Evolutionary conservation across 192 early-diverging fungal genomes (phyloP).

Genomic region (Coemansia sp.): DNA sequence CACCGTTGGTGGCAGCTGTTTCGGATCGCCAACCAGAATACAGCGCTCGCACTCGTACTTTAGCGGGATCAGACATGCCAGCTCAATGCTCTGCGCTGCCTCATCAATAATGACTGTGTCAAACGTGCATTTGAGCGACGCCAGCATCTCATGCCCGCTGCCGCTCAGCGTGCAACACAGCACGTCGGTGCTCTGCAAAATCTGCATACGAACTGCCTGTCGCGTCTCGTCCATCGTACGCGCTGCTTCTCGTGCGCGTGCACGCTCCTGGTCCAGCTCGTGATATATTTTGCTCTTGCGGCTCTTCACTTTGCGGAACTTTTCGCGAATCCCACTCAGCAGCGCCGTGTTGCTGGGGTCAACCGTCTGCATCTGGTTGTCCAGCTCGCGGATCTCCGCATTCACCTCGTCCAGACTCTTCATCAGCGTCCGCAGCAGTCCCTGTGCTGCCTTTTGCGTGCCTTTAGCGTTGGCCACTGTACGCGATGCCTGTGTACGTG

Average conservation of each 20-base stretch:
- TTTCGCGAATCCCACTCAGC: slow-evolving; percentile 21
- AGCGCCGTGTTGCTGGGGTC: slow-evolving; percentile 21
- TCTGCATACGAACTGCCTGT: slow-evolving; percentile 60
- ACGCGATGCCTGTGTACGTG: slow-evolving; percentile 3
- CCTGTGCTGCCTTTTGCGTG: slow-evolving; percentile 8
- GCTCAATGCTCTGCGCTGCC: slow-evolving; percentile 90
- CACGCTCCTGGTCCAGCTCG: slow-evolving; percentile 23
- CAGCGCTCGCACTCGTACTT: slow-evolving; percentile 77
- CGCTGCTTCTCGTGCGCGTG: slow-evolving; percentile 41
- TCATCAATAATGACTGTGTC: slow-evolving; percentile 93
- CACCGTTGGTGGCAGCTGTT: slow-evolving; percentile 92
- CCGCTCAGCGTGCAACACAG: slow-evolving; percentile 81
- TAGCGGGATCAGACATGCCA: slow-evolving; percentile 83
- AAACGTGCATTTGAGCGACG: slow-evolving; percentile 65
- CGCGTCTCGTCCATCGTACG: slow-evolving; percentile 55
- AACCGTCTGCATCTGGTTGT: slow-evolving; percentile 14
- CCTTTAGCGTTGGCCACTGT: slow-evolving; percentile 16
- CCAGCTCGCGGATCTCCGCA: slow-evolving; percentile 22
- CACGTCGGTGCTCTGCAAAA: slow-evolving; percentile 79
- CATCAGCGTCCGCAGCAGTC: slow-evolving; percentile 15
- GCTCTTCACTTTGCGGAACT: slow-evolving; percentile 12
- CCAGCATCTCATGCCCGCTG: slow-evolving; percentile 81
- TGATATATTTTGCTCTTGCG: slow-evolving; percentile 13
- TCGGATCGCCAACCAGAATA: slow-evolving; percentile 91
- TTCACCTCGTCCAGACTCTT: slow-evolving; percentile 25